Percentiles rank a stretch among this genome's conserved stretches.
phyloP scores from a whole-genome alignment of 2,329 filamentous ascomycete genomes.

The Malbranchea cinnamomea region DNA sequence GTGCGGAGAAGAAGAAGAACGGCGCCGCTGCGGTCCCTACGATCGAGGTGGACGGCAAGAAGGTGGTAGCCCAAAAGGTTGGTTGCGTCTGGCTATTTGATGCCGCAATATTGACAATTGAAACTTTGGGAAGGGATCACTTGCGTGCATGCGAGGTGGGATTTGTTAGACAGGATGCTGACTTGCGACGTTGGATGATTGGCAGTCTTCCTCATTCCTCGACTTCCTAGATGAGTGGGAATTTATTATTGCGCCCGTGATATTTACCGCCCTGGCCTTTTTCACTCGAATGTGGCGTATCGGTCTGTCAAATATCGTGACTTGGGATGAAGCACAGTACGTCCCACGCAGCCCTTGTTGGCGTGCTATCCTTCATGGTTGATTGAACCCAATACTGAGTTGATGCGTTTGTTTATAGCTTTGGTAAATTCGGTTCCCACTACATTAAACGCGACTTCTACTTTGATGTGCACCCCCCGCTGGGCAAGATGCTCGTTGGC shows the following conservation, averaged over 20 bases:
- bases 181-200: neutral
- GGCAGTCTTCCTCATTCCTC: constrained; percentile 15
- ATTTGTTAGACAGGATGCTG: no score
- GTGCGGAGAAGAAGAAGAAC: constrained; percentile 16
- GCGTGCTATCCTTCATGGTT: no score
- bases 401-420: constrained; percentile 17
- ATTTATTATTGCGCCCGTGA: constrained; percentile 45
- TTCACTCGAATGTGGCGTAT: constrained; percentile 56
- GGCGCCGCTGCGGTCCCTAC: constrained; percentile 11
- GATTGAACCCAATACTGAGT: constrained; percentile 4
- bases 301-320: constrained; percentile 54
- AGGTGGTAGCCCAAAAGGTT: constrained; percentile 22
- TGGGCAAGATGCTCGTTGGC: constrained; percentile 97
- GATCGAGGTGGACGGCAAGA: constrained; percentile 18
- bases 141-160: no score
- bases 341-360: constrained; percentile 15
- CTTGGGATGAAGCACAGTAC: constrained; percentile 64
- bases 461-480: constrained; percentile 90
- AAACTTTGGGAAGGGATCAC: no score
- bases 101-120: neutral
- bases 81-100: constrained; percentile 7
- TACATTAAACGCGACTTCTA: constrained; percentile 99
- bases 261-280: constrained; percentile 48
- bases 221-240: constrained; percentile 42
- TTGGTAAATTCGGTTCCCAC: constrained; percentile 85